These are phyloP conservation scores for Phytopythium delawarense DNA, from an alignment of 352 stramenopile species.

Conservation along the genomic window DNA sequence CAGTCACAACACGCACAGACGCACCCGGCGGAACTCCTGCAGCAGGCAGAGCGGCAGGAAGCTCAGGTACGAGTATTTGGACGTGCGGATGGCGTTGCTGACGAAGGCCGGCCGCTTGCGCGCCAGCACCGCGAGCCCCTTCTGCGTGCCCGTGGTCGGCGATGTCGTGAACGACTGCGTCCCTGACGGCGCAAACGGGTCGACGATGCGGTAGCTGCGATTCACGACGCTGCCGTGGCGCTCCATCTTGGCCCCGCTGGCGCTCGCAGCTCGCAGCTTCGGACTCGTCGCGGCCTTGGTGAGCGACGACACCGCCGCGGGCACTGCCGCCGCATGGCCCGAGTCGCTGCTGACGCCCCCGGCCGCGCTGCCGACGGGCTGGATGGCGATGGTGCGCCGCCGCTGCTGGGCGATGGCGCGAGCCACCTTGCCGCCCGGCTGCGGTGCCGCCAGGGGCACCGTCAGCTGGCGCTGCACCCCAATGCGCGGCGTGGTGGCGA, in stretches of 20 bases:
- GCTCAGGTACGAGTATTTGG: conserved; percentile 89
- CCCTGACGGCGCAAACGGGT: conserved; percentile 57
- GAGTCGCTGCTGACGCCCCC: neutral
- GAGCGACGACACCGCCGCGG: neutral
- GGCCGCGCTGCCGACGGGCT: neutral
- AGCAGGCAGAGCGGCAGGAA: conserved; percentile 65
- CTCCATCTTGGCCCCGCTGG: conserved; percentile 14
- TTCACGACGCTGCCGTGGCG: conserved; percentile 14
- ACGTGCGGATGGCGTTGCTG: conserved; percentile 83
- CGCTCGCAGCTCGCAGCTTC: neutral
- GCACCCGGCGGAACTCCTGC: conserved; percentile 83
- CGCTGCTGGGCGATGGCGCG: neutral
- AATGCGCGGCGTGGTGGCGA: neutral
- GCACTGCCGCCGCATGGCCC: neutral
- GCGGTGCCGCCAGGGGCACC: neutral
- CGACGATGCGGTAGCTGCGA: conserved; percentile 45
- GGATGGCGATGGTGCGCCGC: conserved; percentile 6
- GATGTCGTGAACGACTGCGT: neutral
- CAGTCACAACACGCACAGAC: conserved; percentile 15
- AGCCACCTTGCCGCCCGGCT: neutral
- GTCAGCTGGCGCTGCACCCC: conserved; percentile 5
- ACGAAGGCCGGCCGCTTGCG: conserved; percentile 53
- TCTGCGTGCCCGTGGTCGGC: neutral
- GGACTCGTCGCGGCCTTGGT: neutral
- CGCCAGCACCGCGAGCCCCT: conserved; percentile 13